Evolutionary conservation across 1,284 basidiomycete species (phyloP), one percentile per base, ranked within the genome.

Genomic region (Taiwanofungus camphoratus): DNA sequence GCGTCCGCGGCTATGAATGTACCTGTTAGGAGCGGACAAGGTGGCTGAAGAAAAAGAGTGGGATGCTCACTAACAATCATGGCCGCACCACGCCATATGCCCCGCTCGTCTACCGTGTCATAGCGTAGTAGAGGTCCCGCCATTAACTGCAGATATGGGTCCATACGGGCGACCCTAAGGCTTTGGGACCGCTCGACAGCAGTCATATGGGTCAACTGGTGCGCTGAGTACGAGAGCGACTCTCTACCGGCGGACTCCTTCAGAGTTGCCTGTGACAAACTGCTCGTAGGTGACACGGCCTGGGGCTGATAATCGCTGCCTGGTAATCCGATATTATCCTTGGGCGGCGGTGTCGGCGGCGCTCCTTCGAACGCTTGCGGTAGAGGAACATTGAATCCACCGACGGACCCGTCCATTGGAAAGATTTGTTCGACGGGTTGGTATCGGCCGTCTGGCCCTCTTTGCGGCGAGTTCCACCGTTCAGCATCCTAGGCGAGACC

Each of bases 91-190:
- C 85, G 77, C 88, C 92, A 98, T 22, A 91, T 65, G 12, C 80
- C 80, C 32, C 78, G 64, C 44, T 79, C 69, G 49, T 88, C 82
- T 20, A 92, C 79, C 0, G 91, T 96, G 62, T 98, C 94, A 63
- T 95, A 98, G 48, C 86, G 79, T 50, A 99, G 68, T 31, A 98
- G 71, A 9, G 94, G 94, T 1, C 93, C 93, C 42, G 79, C 82
- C 85, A 88, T 88, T 50, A 87, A 77, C 68, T 87, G 66, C 26
- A 90, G 68, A 57, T 81, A 71, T 2, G 88, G 87, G 23, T 77
- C 64, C 82, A 85, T 89, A 20, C 74, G 71, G 16, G 75, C 76
- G 9, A 76, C 67, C 37, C 69, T 67, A 30, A 81, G 65, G 12
- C 67, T 64, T 36, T 73, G 65, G 7, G 85, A 79, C 38, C 87